These are phyloP conservation scores for Neurospora sp. DNA, from an alignment of 495 filamentous ascomycete genomes.

Conservation along the genomic window DNA sequence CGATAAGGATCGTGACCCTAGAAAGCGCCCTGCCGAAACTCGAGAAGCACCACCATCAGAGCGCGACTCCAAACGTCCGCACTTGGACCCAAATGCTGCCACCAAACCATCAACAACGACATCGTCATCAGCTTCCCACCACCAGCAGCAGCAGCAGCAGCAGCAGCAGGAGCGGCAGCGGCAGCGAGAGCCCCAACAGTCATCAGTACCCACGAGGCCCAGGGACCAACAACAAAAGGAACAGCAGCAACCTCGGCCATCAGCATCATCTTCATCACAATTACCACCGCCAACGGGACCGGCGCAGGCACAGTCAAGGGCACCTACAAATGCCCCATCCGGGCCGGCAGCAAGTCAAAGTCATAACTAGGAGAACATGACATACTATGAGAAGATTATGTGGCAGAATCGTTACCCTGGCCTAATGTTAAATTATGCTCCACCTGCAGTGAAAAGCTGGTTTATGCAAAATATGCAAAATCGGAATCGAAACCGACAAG, in stretches of 20 bases:
- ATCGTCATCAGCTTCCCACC: slow-evolving; percentile 2
- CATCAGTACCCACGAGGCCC: background rate
- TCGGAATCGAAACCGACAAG: background rate
- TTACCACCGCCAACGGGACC: background rate
- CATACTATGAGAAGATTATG: background rate
- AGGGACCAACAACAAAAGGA: background rate
- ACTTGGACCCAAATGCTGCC: slow-evolving; percentile 21
- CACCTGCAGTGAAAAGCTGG: background rate
- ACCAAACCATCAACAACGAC: background rate
- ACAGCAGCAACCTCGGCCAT: background rate
- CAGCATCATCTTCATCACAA: background rate
- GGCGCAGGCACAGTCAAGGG: background rate
- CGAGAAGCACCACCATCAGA: slow-evolving; percentile 11
- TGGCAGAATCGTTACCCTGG: background rate
- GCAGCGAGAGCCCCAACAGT: background rate
- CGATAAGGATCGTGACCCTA: slow-evolving; percentile 31
- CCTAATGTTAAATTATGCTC: background rate
- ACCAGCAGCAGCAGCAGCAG: background rate
- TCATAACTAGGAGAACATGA: background rate
- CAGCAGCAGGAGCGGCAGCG: background rate
- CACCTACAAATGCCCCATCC: background rate
- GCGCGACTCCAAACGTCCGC: slow-evolving; percentile 32
- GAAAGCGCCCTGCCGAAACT: slow-evolving; percentile 33
- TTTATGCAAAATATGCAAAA: background rate
- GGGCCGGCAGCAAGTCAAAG: background rate